These are phyloP conservation scores for Saksenaea oblongispora DNA, from an alignment of 371 early-diverging fungal genomes.

Conservation along the genomic window DNA sequence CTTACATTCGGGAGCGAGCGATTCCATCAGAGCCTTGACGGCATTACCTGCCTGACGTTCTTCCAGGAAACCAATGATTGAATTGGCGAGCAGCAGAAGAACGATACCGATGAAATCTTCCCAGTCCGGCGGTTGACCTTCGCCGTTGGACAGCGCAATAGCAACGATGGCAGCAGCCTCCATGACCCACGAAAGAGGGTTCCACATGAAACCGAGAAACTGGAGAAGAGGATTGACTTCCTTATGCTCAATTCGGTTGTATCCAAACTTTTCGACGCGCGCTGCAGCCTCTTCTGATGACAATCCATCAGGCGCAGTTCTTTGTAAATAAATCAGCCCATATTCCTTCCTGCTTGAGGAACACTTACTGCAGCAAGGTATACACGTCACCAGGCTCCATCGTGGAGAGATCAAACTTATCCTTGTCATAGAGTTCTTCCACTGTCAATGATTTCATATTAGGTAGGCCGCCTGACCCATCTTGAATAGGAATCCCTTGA, in stretches of 20 bases:
- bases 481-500: background rate
- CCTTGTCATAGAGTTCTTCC: conserved; percentile 77
- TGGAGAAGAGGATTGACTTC: conserved; percentile 80
- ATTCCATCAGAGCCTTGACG: conserved; percentile 79
- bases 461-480: background rate
- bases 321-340: conserved; percentile 10
- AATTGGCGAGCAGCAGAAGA: conserved; percentile 78
- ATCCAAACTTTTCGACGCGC: conserved; percentile 69
- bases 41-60: conserved; percentile 83
- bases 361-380: conserved; percentile 62
- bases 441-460: conserved; percentile 50
- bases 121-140: conserved; percentile 74
- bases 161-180: conserved; percentile 78
- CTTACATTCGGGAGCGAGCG: conserved; percentile 76
- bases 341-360: background rate
- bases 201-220: conserved; percentile 90
- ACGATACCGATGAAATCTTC: conserved; percentile 85
- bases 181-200: conserved; percentile 82
- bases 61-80: conserved; percentile 85
- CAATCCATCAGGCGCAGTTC: conserved; percentile 63
- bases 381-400: conserved; percentile 74
- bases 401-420: conserved; percentile 75
- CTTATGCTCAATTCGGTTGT: conserved; percentile 72
- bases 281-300: conserved; percentile 65
- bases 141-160: conserved; percentile 73